Evolutionary conservation across 2,329 filamentous ascomycete species (phyloP), one percentile per base, ranked within the genome.

Genomic region (Alternaria consortialis): DNA sequence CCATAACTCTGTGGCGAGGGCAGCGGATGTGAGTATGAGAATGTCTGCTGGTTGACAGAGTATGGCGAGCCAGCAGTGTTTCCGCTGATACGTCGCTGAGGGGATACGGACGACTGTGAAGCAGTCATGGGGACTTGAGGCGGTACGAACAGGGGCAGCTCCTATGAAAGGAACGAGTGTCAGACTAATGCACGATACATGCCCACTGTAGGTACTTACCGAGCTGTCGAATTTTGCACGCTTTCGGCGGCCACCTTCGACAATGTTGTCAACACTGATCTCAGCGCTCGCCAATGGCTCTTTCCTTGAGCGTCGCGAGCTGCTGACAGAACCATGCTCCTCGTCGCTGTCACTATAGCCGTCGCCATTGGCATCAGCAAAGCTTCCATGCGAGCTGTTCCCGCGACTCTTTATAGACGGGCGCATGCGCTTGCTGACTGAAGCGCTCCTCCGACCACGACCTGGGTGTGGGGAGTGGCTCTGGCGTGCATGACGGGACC

Each of bases 61-160:
- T 92, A 96, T 4, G 93, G 91, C 40, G 83, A 97, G 75, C 77
- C 89, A 78, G 76, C 90, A 82, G 82, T 92, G 84, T 83, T 91
- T 79, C 81, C 91, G 81, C 91, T 86, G 80, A 91, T 84, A 52
- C 93, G 91, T 74, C 94, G 90, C 75, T 93, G 92, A 62, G 94
- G 94, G 29, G 94, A 98, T 53, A 97, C 91, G 20, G 94, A 98
- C n/a, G 94, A 94, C 72, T 94, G 93, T n/a, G 94, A 97, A n/a
- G 92, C 91, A 52, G 93, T 90, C 69, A 94, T 91, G 50, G 94
- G 94, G 82, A 97, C 77, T 61, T 80, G 77, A 59, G 77, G 94
- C 63, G 94, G 94, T 65, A 93, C 94, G 79, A 98, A 99, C 55
- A 99, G 85, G 56, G 95, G 95, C 55, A 99, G 85, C 86, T 98